phyloP scores from a whole-genome alignment of 2,329 filamentous ascomycete genomes.

The Botrytis medusae region DNA sequence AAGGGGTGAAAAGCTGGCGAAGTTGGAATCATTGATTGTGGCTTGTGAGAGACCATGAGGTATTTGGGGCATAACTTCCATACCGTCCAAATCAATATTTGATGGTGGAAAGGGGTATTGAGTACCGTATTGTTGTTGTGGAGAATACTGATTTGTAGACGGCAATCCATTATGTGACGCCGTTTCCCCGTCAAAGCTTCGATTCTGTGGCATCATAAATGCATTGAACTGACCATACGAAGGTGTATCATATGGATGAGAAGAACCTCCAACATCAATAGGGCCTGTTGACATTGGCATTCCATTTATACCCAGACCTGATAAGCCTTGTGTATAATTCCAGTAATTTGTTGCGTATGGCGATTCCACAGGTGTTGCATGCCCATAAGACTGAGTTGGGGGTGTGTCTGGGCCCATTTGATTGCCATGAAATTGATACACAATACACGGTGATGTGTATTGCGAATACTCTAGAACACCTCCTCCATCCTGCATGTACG shows the following conservation, averaged over 20 bases:
- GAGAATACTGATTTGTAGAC: neutral
- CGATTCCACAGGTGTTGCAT: too few relatives aligned
- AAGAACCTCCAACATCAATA: neutral
- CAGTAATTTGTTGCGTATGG: too few relatives aligned
- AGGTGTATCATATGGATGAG: neutral
- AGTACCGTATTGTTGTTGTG: neutral
- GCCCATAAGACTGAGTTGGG: neutral
- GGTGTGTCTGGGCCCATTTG: neutral
- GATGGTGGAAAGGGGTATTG: too few relatives aligned
- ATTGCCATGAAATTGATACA: neutral
- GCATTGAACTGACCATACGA: neutral
- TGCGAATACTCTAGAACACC: too few relatives aligned
- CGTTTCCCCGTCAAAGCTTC: neutral
- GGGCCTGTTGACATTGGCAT: neutral
- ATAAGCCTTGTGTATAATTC: neutral
- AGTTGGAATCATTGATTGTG: neutral
- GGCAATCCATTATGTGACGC: neutral
- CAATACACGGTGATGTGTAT: neutral
- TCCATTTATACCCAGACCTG: neutral
- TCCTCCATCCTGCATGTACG: neutral
- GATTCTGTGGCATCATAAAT: neutral
- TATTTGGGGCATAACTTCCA: neutral
- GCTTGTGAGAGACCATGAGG: neutral
- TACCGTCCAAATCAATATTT: neutral
- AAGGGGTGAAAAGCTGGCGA: neutral